Evolutionary conservation across 192 early-diverging fungal species (phyloP).

Genomic region (Backusella mclennaniae): DNA sequence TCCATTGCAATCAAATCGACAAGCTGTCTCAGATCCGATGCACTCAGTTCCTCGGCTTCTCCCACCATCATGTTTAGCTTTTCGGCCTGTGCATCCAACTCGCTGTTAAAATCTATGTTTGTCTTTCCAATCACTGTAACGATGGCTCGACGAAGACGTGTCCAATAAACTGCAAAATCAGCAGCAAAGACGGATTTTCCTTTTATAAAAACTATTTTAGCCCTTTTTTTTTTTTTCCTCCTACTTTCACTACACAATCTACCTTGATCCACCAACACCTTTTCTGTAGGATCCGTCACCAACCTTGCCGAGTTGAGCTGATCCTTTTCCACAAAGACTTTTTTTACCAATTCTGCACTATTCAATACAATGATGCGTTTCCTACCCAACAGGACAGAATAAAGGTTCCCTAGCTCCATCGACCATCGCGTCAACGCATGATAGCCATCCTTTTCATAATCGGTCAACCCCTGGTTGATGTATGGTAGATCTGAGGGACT

Average conservation of each 20-base stretch:
- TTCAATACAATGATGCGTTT: constrained; percentile 29
- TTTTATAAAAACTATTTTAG: background rate
- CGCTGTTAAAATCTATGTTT: background rate
- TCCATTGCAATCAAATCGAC: constrained; percentile 27
- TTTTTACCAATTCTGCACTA: constrained; percentile 16
- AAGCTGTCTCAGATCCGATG: constrained; percentile 16
- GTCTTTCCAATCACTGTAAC: constrained; percentile 1
- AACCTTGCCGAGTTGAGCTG: constrained; percentile 27
- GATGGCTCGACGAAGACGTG: constrained; percentile 22
- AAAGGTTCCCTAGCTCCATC: constrained; percentile 13
- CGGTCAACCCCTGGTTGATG: constrained; percentile 15
- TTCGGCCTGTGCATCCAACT: constrained; percentile 15
- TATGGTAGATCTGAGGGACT: constrained; percentile 13
- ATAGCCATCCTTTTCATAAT: background rate
- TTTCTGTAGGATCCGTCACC: constrained; percentile 14
- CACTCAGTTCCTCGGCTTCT: background rate
- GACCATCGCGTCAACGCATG: constrained; percentile 23
- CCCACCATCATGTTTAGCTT: constrained; percentile 13
- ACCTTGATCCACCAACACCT: constrained; percentile 22
- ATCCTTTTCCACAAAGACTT: constrained; percentile 17
- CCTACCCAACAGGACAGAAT: constrained; percentile 24
- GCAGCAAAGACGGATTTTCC: constrained; percentile 32
- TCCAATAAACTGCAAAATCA: constrained; percentile 27
- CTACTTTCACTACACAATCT: background rate
- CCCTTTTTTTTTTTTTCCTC: background rate